A percentile compares a stretch with the other conserved stretches of the same genome.
These are phyloP conservation scores for Asclepias syriaca DNA, from an alignment of 257 asterid genomes.

Conservation along the genomic window DNA sequence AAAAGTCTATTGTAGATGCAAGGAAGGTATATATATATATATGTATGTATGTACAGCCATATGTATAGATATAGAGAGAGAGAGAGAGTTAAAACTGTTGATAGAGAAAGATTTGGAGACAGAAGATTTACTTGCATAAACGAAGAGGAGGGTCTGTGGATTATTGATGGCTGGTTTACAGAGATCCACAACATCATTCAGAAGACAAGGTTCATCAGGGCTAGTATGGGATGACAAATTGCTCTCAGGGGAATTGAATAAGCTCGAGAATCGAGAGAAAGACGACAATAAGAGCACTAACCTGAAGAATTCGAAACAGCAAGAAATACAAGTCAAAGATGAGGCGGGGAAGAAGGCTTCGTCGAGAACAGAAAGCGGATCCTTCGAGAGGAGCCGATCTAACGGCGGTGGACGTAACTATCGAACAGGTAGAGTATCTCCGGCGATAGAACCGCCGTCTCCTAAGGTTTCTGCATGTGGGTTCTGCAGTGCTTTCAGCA, in stretches of 20 bases:
- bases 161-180: conserved; percentile 72
- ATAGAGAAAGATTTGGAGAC: background rate
- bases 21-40: background rate
- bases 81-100: no score
- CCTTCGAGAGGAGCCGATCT: conserved; percentile 51
- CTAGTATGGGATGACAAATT: conserved; percentile 81
- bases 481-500: conserved; percentile 40
- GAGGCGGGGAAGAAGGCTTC: conserved; percentile 4
- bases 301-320: conserved; percentile 1
- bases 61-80: no score
- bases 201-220: conserved; percentile 92
- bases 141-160: background rate
- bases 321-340: conserved; percentile 5
- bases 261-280: conserved; percentile 26
- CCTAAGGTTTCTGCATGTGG: conserved; percentile 53
- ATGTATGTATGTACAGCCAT: no score
- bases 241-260: conserved; percentile 45
- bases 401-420: conserved; percentile 30
- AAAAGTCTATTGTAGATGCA: background rate
- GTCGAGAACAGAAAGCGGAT: conserved; percentile 24
- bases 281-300: conserved; percentile 29
- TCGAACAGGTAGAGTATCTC: conserved; percentile 46
- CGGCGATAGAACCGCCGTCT: conserved; percentile 48
- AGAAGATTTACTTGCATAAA: background rate
- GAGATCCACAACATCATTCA: conserved; percentile 71